Percentiles rank a stretch among this genome's conserved stretches.
Evolutionary conservation across 1,284 basidiomycete species (phyloP).

Genomic region (Apiotrichum veenhuisii): DNA sequence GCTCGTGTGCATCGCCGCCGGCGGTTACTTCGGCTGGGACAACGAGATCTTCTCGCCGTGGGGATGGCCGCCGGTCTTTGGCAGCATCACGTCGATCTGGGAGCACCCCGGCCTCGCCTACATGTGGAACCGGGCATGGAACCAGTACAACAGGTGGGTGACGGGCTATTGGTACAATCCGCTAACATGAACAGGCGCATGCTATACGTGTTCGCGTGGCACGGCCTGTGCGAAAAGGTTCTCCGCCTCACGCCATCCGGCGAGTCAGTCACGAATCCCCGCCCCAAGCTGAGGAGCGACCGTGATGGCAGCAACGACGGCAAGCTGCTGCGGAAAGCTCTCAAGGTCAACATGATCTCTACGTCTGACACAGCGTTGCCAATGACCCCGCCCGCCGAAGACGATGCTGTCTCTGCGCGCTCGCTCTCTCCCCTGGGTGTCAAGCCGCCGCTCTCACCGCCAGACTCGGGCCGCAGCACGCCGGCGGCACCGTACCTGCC

Average conservation of each 20-base stretch:
- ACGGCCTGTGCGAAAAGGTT: conserved; percentile 37
- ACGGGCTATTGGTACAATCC: too few relatives aligned
- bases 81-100: conserved; percentile 29
- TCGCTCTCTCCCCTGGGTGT: too few relatives aligned
- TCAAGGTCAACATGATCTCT: neutral
- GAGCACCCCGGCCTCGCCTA: conserved; percentile 32
- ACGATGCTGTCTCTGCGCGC: neutral
- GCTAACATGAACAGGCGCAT: conserved; percentile 35
- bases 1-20: conserved; percentile 23
- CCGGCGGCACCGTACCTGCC: conserved; percentile 16
- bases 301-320: neutral
- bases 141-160: too few relatives aligned
- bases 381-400: neutral
- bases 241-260: conserved; percentile 39
- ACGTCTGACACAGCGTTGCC: neutral
- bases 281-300: conserved; percentile 1
- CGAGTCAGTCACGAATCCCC: conserved; percentile 4
- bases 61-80: conserved; percentile 45
- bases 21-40: conserved; percentile 32
- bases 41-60: conserved; percentile 39
- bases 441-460: neutral
- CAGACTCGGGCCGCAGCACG: conserved; percentile 22
- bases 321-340: neutral
- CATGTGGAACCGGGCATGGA: conserved; percentile 43
- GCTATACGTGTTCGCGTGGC: conserved; percentile 38